Conservation (phyloP, 2,329 filamentous ascomycete species). For the Ophiocordyceps camponoti-saundersi region DNA sequence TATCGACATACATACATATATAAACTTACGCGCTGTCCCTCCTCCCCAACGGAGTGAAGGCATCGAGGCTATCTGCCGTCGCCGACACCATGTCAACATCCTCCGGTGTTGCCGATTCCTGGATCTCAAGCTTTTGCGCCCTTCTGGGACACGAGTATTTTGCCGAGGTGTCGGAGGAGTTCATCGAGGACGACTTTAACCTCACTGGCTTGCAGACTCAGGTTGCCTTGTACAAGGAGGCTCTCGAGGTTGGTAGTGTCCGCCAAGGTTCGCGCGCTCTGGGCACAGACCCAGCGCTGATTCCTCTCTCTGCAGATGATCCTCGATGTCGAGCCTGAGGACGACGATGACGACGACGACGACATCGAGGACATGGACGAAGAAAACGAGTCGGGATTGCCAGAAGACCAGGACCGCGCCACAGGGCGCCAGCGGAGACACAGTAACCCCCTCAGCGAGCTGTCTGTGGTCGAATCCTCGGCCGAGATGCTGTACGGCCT, state of each 20-base stretch:
- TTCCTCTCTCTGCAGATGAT: conserved; percentile 51
- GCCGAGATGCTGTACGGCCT: conserved; percentile 97
- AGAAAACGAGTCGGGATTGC: conserved; percentile 45
- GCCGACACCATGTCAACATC: conserved; percentile 35
- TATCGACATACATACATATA: too few species aligned
- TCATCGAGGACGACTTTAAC: conserved; percentile 99
- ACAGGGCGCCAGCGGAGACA: conserved; percentile 47
- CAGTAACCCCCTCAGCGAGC: conserved; percentile 74
- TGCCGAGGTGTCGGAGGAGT: conserved; percentile 95
- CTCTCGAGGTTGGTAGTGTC: conserved; percentile 50
- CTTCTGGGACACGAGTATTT: conserved; percentile 97
- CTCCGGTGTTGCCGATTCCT: conserved; percentile 59
- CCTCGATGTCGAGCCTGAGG: conserved; percentile 90
- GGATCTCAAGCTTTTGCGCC: conserved; percentile 96
- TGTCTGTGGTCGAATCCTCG: conserved; percentile 90
- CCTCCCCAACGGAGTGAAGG: background rate
- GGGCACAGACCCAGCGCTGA: too few species aligned
- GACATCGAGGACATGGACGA: conserved; percentile 59
- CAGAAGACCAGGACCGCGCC: conserved; percentile 41
- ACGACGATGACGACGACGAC: conserved; percentile 74
- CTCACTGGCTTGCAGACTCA: conserved; percentile 87
- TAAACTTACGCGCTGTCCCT: background rate
- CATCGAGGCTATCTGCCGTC: background rate
- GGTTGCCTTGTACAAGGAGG: conserved; percentile 98
- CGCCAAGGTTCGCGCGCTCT: too few species aligned